Evolutionary conservation across 805 yeast species (phyloP), one percentile per base, ranked within the genome.

Genomic region (Blastobotrys terrestris): DNA sequence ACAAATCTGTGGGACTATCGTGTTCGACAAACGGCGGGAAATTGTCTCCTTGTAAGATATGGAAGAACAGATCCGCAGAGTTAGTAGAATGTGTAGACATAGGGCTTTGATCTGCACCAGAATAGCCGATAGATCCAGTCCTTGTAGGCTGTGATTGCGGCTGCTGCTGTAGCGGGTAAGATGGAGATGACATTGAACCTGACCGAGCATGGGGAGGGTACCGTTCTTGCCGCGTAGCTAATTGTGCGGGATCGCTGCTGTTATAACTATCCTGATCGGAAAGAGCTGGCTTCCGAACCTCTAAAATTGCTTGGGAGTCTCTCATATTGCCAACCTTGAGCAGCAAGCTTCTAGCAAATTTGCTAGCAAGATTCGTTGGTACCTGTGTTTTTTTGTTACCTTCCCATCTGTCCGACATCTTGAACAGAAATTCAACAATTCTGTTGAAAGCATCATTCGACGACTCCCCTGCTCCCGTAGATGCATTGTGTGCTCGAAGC

Each of bases 371-470:
- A 35, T 56, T 55, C 4, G 49, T 51, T 14, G 19, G 18, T 42
- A 13, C 35, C 8, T 44, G 18, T 14, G 22, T 6, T 8, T 42
- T 39, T 2, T 53, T 51, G 31, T 52, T 44, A 8, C 50, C 56
- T 15, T 21, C 21, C 58, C 59, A 58, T 44, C 59, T 31, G 15
- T 19, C 18, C 4, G 59, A 52, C 35, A 54, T 50, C 43, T 54
- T 54, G 22, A 26, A 44, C 26, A 58, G 51, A 18, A 52, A 51
- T 7, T 21, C 35, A 3, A 54, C 49, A 2, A 58, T 21, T 40
- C 40, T 44, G 16, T 52, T 48, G 26, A 58, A 53, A 15, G 15
- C 19, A 39, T 19, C 19, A 16, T 16, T 39, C 31, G 20, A 18
- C 15, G 43, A 20, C 4, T 44, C 18, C 13, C 18, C 35, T 26